phyloP scores from a whole-genome alignment of 371 early-diverging fungal genomes.

The Mortierella sp. region DNA sequence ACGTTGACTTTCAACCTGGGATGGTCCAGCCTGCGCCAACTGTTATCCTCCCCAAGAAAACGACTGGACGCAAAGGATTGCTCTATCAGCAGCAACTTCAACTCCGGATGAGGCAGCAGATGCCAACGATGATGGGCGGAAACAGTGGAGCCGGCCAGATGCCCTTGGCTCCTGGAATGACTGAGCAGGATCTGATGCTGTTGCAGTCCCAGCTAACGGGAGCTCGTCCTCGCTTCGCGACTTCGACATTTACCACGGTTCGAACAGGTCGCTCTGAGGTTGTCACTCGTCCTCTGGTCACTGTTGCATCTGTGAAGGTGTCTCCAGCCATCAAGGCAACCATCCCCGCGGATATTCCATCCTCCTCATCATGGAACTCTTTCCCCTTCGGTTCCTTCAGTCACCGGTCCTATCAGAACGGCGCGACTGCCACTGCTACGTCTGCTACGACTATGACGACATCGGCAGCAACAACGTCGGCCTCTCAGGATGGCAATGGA shows the following conservation, averaged over 20 bases:
- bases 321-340: neutral
- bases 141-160: neutral
- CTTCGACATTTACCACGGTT: conserved; percentile 33
- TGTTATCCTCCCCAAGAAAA: conserved; percentile 40
- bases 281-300: conserved; percentile 28
- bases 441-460: neutral
- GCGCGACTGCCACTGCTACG: neutral
- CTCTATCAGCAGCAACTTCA: conserved; percentile 41
- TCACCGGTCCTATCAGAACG: neutral
- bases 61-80: conserved; percentile 43
- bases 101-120: conserved; percentile 13
- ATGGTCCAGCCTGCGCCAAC: conserved; percentile 13
- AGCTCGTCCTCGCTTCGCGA: conserved; percentile 33
- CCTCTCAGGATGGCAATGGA: neutral
- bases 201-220: conserved; percentile 24
- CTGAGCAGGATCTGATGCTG: conserved; percentile 6
- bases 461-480: neutral
- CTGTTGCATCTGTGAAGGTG: neutral
- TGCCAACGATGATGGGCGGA: neutral
- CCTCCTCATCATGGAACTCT: neutral
- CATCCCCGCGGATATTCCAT: neutral
- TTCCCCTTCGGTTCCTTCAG: neutral
- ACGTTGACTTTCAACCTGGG: neutral
- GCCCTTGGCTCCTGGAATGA: neutral
- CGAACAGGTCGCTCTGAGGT: conserved; percentile 2